Evolutionary conservation across 2,329 filamentous ascomycete genomes (phyloP), one percentile per base, ranked within the genome.

Genomic region (Chaetomium sp.): DNA sequence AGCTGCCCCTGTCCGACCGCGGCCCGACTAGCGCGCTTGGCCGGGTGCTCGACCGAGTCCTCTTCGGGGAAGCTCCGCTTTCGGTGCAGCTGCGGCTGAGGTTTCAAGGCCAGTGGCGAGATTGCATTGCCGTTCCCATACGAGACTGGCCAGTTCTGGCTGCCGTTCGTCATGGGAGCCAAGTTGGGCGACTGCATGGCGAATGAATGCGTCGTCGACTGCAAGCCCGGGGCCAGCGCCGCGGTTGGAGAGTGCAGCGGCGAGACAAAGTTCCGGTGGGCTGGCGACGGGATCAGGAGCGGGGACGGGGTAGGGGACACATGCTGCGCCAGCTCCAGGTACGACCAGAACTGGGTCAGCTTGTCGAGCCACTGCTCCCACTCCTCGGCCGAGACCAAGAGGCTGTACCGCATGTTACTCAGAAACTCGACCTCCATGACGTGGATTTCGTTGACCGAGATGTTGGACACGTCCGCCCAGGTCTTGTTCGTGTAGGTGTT

Each of bases 371-470:
- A 98, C 61, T 88, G 85, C 57, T 87, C 84, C 95, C 95, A 99
- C 75, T 97, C 87, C 60, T 87, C 84, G 74, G 92, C 89, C 3
- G 93, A 96, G 3, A 92, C 92, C 74, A 94, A 88, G 8, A 99
- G 82, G 72, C 92, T 93, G 78, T 98, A 99, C 73, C 94, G 88
- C 89, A 99, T 96, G 77, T 98, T 98, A 81, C 94, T 97, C 68
- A 99, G 82, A 72, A 99, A 99, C 76, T 99, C 95, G n/a, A 99
- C 95, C 76, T 99, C 95, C 95, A 99, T 99, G 53, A 97, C 90
- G 75, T 99, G 95, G 59, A 99, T 97, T 77, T 99, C 95, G 66
- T 90, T 88, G 13, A 98, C 94, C 1, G 91, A 88, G 67, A 99
- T 97, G 53, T 91, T 91, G 0, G 95, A 98, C 12, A 99, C 95